Conservation (phyloP, 2,329 filamentous ascomycete species). For the Cercospora citrullina region DNA sequence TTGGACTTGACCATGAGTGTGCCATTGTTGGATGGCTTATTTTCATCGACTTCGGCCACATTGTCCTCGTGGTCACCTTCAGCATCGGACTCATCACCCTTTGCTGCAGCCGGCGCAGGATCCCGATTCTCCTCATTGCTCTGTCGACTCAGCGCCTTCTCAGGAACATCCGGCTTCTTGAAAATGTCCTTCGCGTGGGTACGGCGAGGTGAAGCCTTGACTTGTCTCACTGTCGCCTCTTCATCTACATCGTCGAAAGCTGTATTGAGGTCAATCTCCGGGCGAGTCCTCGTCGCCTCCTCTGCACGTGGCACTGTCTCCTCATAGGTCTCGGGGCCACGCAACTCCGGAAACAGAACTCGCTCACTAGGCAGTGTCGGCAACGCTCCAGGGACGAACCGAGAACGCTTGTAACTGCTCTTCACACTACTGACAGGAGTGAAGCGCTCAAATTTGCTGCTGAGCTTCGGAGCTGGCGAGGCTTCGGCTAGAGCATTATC, state of each 20-base stretch:
- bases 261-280: slow-evolving; percentile 24
- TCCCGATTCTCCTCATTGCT: slow-evolving; percentile 12
- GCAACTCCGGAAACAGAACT: slow-evolving; percentile 37
- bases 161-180: slow-evolving; percentile 18
- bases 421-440: slow-evolving; percentile 36
- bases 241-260: slow-evolving; percentile 29
- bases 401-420: slow-evolving; percentile 31
- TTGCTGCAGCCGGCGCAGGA: neutral
- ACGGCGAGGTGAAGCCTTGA: slow-evolving; percentile 26
- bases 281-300: slow-evolving; percentile 18
- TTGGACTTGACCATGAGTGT: slow-evolving; percentile 30
- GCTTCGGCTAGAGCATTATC: slow-evolving; percentile 49
- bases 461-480: slow-evolving; percentile 42
- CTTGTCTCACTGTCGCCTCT: slow-evolving; percentile 25
- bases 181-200: slow-evolving; percentile 30
- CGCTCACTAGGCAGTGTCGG: slow-evolving; percentile 44
- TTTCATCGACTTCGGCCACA: neutral
- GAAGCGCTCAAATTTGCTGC: slow-evolving; percentile 40
- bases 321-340: slow-evolving; percentile 15
- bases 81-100: neutral
- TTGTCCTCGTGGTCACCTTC: neutral
- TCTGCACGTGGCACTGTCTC: slow-evolving; percentile 12
- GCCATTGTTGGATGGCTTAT: neutral
- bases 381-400: slow-evolving; percentile 40
- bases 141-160: slow-evolving; percentile 16